Conservation (phyloP, 2,329 filamentous ascomycete genomes). For the Colletotrichum orbiculare region DNA sequence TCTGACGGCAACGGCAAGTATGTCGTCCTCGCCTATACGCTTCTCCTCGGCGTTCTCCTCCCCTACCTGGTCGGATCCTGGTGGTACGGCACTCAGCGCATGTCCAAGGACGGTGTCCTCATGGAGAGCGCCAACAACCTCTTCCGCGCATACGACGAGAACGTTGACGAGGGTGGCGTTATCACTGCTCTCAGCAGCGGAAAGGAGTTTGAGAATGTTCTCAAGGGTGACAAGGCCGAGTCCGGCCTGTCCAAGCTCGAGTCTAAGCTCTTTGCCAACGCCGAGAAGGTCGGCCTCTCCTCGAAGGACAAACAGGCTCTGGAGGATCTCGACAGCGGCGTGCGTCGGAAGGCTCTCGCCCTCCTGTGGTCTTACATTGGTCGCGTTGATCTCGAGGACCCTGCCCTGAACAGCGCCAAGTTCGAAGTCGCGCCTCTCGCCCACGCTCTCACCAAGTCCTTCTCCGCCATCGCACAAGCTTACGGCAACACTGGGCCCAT, state of each 20-base stretch:
- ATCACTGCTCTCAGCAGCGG: conserved; percentile 85
- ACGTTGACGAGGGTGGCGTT: conserved; percentile 82
- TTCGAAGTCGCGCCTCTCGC: conserved; percentile 90
- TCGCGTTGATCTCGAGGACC: conserved; percentile 85
- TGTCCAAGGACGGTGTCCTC: conserved; percentile 92
- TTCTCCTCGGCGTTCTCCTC: conserved; percentile 87
- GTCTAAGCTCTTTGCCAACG: conserved; percentile 73
- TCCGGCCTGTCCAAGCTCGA: conserved; percentile 86
- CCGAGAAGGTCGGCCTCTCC: conserved; percentile 69
- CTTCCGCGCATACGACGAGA: conserved; percentile 92
- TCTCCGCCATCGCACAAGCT: conserved; percentile 86
- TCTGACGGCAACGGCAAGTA: conserved; percentile 96
- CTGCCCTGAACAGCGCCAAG: conserved; percentile 83
- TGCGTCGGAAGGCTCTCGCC: conserved; percentile 85
- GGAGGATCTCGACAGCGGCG: conserved; percentile 81
- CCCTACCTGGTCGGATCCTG: conserved; percentile 95
- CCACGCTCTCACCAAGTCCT: conserved; percentile 85
- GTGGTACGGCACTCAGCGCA: conserved; percentile 97
- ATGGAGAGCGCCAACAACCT: conserved; percentile 94
- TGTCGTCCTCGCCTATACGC: conserved; percentile 88
- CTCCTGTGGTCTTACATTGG: conserved; percentile 96
- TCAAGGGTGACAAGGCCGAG: conserved; percentile 84
- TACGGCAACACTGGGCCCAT: conserved; percentile 88
- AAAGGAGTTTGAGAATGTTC: conserved; percentile 82
- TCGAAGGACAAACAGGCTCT: conserved; percentile 81